Base-by-base conservation (phyloP, 2,329 filamentous ascomycete species). In the Ophiostoma tasmaniense region DNA sequence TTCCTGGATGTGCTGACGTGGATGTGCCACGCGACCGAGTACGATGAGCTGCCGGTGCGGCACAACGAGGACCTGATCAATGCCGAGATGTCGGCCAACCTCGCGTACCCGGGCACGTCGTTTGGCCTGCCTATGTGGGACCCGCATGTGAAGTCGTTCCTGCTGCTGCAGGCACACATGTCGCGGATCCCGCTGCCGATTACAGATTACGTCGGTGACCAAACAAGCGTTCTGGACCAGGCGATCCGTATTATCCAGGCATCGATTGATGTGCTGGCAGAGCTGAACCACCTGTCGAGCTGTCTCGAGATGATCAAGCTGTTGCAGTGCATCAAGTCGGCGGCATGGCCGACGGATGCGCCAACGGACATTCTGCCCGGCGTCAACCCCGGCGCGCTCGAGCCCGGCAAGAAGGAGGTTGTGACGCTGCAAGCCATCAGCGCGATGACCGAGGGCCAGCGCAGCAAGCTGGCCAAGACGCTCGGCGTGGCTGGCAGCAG, bases 1-100 rank as follows among this genome's bases (percentile, higher is more conserved):
- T 96, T 99, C 76, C 84, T 89, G 13, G 91, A 98, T 73, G 92
- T 89, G 0, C 83, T 99, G 0, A 88, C 89, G 4, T 98, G 93
- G 94, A 95, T 99, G 88, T 94, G 90, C 71, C 87, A 89, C 67
- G 95, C 96, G 0, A 92, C 90, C 1, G 95, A 99, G 81, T 99
- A 98, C 79, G 93, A 99, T 76, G 96, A 99, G 80, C 87, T 99
- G 0, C 95, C 95, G 0, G 95, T 99, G 30, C 92, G 95, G 6
- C 95, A 99, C 80, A 99, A 99, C 76, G 95, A 99, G 80, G 96
- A 99, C 76, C 87, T 99, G 62, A 93, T 99, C 82, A 99, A 99
- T 76, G 91, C 87, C 3, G 92, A 97, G 73, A 84, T 99, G 3
- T 92, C 93, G 7, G 87, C 88, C 70, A 92, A 93, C 71, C 81